phyloP scores from a whole-genome alignment of 2,329 filamentous ascomycete genomes.

The Aspergillus eucalypticola region DNA sequence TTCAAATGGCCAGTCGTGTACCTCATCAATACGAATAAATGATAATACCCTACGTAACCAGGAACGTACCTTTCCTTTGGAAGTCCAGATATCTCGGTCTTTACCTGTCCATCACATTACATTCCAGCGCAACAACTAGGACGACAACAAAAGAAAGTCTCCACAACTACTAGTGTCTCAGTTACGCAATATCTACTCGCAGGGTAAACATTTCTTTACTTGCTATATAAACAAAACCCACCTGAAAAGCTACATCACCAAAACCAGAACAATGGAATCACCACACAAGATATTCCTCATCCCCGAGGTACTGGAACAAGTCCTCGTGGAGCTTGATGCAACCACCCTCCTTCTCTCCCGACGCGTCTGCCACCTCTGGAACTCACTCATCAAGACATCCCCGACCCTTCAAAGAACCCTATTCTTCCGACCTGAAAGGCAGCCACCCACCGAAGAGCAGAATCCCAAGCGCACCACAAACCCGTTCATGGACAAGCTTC shows the following conservation, averaged over 20 bases:
- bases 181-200: no score
- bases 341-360: not conserved
- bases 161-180: no score
- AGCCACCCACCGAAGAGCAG: no score
- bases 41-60: no score
- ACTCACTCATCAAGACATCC: not conserved
- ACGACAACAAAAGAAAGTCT: no score
- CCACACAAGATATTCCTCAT: not conserved
- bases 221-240: not conserved
- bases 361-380: not conserved
- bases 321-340: not conserved
- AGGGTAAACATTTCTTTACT: no score
- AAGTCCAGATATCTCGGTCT: no score
- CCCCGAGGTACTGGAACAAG: not conserved
- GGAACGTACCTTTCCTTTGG: no score
- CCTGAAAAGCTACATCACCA: not conserved
- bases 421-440: slow-evolving; percentile 7
- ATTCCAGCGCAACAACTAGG: no score
- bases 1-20: no score
- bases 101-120: no score
- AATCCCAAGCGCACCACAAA: slow-evolving; percentile 31
- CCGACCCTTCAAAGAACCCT: not conserved
- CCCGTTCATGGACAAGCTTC: slow-evolving; percentile 39
- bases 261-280: not conserved
- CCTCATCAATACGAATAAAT: no score